Evolutionary conservation across 2,329 filamentous ascomycete genomes (phyloP).

Genomic region (Clathrospora elynae): DNA sequence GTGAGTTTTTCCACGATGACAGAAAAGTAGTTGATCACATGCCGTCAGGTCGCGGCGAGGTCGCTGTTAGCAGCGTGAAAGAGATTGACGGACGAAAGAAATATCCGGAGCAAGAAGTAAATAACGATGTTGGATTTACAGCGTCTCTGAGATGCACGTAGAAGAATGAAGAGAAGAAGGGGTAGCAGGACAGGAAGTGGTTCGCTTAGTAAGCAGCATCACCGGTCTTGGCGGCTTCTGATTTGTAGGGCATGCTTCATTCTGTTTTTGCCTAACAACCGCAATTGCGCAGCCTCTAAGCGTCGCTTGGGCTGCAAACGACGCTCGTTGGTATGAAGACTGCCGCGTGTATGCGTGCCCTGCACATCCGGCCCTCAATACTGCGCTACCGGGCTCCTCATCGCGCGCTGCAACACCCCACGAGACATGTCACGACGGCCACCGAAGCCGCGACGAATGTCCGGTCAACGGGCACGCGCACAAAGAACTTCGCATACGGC

Average conservation of each 20-base stretch:
- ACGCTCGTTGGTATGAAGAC: conserved; percentile 31
- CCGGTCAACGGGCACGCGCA: conserved; percentile 50
- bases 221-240: conserved; percentile 4
- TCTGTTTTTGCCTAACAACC: conserved; percentile 14
- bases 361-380: conserved; percentile 34
- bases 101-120: no score
- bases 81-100: no score
- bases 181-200: background rate
- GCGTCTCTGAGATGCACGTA: no score
- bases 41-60: no score
- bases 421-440: conserved; percentile 30
- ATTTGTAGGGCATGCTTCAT: no score
- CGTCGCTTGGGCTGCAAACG: conserved; percentile 23
- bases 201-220: no score
- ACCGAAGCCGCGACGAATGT: conserved; percentile 41
- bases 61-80: no score
- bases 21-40: no score
- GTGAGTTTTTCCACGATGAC: no score
- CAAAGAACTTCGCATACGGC: conserved; percentile 59
- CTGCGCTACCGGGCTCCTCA: conserved; percentile 21
- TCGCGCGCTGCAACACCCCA: conserved; percentile 64
- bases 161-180: background rate
- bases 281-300: conserved; percentile 28
- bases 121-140: no score
- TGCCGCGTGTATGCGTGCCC: conserved; percentile 36